phyloP scores from a whole-genome alignment of 305 asterid genomes.

The Stenogyne calaminthoides region DNA sequence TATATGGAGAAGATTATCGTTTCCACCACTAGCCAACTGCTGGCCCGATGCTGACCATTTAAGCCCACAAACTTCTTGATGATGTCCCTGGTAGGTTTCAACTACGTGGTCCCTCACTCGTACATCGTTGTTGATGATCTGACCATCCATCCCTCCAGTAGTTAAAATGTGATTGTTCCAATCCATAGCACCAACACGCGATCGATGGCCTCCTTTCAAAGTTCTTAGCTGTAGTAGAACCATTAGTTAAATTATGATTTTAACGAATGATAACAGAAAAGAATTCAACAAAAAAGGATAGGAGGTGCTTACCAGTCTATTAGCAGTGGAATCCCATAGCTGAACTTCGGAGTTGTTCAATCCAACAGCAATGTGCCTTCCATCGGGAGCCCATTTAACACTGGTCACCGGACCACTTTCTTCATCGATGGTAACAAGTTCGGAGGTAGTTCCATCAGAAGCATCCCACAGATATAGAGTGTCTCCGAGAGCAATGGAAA shows the following conservation, averaged over 20 bases:
- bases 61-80: conserved; percentile 1
- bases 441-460: conserved; percentile 59
- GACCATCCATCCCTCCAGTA: background rate
- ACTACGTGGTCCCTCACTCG: background rate
- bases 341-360: conserved; percentile 59
- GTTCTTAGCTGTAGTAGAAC: background rate
- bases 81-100: background rate
- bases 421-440: conserved; percentile 63
- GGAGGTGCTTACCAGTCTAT: conserved; percentile 38
- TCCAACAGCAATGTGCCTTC: conserved; percentile 45
- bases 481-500: conserved; percentile 71
- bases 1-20: background rate
- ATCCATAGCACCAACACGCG: background rate
- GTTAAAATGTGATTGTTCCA: background rate
- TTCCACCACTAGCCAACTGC: background rate
- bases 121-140: background rate
- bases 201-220: background rate
- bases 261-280: background rate
- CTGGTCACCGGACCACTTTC: conserved; percentile 69
- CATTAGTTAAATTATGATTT: background rate
- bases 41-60: conserved; percentile 5
- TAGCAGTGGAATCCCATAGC: conserved; percentile 75
- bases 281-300: background rate
- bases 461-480: conserved; percentile 82
- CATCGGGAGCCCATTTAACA: conserved; percentile 33